Conservation (phyloP, 805 yeast genomes). For the Saccharomycopsis sp. region DNA sequence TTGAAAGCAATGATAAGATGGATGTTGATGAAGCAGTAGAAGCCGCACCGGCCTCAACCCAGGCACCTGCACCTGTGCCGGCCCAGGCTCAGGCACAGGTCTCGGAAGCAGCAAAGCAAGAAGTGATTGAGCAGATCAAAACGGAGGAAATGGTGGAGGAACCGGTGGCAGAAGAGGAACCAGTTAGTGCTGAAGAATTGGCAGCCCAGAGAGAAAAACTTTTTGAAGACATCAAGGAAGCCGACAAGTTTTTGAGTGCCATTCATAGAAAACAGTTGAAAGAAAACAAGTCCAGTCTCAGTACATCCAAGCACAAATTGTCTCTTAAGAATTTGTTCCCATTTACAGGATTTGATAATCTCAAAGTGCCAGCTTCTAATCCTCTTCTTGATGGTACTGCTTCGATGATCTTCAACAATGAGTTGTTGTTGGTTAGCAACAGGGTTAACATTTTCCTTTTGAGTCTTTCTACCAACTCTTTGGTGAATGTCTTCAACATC, state of each 20-base stretch:
- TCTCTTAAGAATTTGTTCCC: slow-evolving; percentile 7
- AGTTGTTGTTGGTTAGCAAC: slow-evolving; percentile 13
- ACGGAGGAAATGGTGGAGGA: slow-evolving; percentile 2
- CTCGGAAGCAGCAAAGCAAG: background rate
- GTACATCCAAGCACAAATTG: slow-evolving; percentile 13
- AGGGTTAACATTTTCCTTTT: slow-evolving; percentile 12
- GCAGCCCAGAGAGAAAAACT: slow-evolving; percentile 1
- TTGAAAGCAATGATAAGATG: background rate
- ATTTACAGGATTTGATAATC: slow-evolving; percentile 10
- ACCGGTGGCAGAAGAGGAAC: slow-evolving; percentile 14
- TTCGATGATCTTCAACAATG: slow-evolving; percentile 13
- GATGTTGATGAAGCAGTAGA: background rate
- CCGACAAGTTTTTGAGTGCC: slow-evolving; percentile 16
- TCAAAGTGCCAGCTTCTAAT: slow-evolving; percentile 6
- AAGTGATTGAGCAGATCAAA: background rate
- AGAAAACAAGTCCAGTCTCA: slow-evolving; percentile 17
- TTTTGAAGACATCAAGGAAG: slow-evolving; percentile 13
- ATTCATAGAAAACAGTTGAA: slow-evolving; percentile 19
- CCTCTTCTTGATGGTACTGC: slow-evolving; percentile 2
- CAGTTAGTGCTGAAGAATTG: background rate
- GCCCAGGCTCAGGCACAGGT: background rate
- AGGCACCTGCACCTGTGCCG: background rate
- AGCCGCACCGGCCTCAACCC: background rate
- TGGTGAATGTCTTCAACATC: slow-evolving; percentile 11
- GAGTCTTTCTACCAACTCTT: slow-evolving; percentile 11